Base-by-base conservation (phyloP, 495 filamentous ascomycete species). In the Oidiodendron maius region DNA sequence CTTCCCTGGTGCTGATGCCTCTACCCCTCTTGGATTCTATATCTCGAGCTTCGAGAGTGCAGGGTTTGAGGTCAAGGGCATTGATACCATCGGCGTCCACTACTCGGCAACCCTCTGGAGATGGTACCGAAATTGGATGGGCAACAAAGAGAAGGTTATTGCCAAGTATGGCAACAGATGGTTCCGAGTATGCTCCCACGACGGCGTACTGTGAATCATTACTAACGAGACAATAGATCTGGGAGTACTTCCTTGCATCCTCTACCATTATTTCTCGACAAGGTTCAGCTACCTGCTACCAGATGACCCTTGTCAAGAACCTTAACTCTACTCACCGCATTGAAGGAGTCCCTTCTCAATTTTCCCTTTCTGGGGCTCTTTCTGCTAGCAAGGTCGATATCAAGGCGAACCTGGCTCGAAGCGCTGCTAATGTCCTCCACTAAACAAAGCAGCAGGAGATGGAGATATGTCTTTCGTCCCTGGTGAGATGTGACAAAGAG, bases 61-160 rank as follows among this genome's bases (percentile, higher is more conserved):
- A 48, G 88, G 88, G 20, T 94, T 84, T 45, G 85, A 89, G 65
- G 62, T 89, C 63, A 88, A 87, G 76, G 61, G 65, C 34, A 62
- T 91, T 55, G 88, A 96, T 62, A 96, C 88, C 41, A 80, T 95
- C 57, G 91, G 90, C 58, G 90, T 98, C 34, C 93, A 98, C 72
- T 98, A 98, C 69, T 95, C 89, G 28, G 89, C 91, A 43, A 98
- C 93, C 26, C 71, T 98, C 37, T 98, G 93, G 93, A 81, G 88
- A 61, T 98, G 93, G 93, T 98, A 98, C 74, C 77, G 93, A 56
- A 98, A 98, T 76, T 98, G 93, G 93, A 76, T 97, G 65, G 93
- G 76, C 64, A 98, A 97, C 77, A 76, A 79, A 50, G 91, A 96
- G 52, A 96, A 96, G 75, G 86, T 97, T 25, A 77, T 84, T 64